phyloP scores from a whole-genome alignment of 768 basidiomycete species.

The Clitopilus passeckerianus region DNA sequence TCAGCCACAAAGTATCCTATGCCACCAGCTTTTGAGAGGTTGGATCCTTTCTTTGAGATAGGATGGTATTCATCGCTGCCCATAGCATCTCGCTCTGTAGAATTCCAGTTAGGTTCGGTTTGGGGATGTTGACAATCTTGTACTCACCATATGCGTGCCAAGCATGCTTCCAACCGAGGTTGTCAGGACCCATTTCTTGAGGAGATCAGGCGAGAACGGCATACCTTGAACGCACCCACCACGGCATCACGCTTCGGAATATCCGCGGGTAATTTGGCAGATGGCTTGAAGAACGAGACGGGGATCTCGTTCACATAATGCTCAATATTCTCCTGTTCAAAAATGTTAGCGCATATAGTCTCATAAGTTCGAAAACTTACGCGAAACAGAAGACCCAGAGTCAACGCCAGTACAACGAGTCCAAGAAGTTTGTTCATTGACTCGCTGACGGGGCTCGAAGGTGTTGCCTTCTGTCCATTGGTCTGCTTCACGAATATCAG shows the following conservation, averaged over 20 bases:
- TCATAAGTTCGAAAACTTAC: neutral
- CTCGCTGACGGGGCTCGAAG: neutral
- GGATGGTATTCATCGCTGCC: constrained; percentile 93
- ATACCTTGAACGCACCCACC: constrained; percentile 75
- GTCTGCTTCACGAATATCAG: neutral
- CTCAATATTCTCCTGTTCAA: neutral
- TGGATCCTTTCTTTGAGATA: constrained; percentile 65
- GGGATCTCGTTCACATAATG: neutral
- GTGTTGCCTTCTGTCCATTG: neutral
- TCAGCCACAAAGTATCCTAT: constrained; percentile 92
- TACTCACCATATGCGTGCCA: constrained; percentile 80
- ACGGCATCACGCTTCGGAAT: constrained; percentile 61
- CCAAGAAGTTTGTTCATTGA: neutral
- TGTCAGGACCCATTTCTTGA: neutral
- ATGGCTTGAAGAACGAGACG: neutral
- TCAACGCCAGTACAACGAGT: neutral
- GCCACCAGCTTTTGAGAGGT: constrained; percentile 72
- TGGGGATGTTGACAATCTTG: neutral
- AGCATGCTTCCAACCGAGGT: constrained; percentile 53
- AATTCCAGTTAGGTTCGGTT: neutral
- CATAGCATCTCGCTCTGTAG: constrained; percentile 83
- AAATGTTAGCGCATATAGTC: neutral
- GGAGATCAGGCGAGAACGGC: constrained; percentile 10
- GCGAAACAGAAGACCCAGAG: neutral
- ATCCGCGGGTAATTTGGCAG: constrained; percentile 37